These are phyloP conservation scores for Lachnellula cervina DNA, from an alignment of 2,329 filamentous ascomycete genomes.

Conservation along the genomic window DNA sequence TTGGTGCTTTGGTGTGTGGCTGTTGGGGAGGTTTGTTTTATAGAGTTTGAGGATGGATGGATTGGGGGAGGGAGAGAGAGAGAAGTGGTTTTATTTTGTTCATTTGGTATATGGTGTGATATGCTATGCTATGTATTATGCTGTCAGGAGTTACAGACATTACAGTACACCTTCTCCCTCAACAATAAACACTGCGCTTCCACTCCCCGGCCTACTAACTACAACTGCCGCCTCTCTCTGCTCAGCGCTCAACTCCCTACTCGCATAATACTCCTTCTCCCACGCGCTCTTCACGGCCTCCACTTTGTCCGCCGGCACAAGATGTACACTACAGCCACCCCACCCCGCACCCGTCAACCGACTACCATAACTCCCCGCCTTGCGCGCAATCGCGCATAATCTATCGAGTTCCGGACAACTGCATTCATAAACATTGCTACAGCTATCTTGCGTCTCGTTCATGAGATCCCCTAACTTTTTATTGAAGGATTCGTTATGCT, in stretches of 20 bases:
- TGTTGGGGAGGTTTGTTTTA: not conserved
- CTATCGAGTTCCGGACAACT: constrained; percentile 89
- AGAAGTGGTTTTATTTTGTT: not conserved
- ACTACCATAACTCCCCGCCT: constrained; percentile 77
- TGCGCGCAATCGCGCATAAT: constrained; percentile 73
- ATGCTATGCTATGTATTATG: not conserved
- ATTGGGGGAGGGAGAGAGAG: not conserved
- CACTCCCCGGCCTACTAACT: constrained; percentile 80
- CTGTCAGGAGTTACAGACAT: not conserved
- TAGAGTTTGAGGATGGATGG: no score
- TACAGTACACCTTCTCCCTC: constrained; percentile 13
- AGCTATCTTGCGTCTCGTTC: constrained; percentile 86
- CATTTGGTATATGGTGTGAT: no score
- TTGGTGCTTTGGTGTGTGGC: not conserved
- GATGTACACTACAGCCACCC: constrained; percentile 93
- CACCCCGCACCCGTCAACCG: constrained; percentile 90
- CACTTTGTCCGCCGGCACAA: constrained; percentile 80
- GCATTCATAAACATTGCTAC: constrained; percentile 83
- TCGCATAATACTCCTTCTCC: constrained; percentile 76
- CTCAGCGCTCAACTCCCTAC: constrained; percentile 60
- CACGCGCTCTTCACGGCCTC: constrained; percentile 71
- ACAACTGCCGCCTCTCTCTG: constrained; percentile 77
- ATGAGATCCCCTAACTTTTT: constrained; percentile 72
- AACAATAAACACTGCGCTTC: constrained; percentile 52
- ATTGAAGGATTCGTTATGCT: constrained; percentile 56